A percentile compares a stretch with the other conserved stretches of the same genome.
phyloP scores from a whole-genome alignment of 2,329 filamentous ascomycete species.

The Pseudogymnoascus destructans region DNA sequence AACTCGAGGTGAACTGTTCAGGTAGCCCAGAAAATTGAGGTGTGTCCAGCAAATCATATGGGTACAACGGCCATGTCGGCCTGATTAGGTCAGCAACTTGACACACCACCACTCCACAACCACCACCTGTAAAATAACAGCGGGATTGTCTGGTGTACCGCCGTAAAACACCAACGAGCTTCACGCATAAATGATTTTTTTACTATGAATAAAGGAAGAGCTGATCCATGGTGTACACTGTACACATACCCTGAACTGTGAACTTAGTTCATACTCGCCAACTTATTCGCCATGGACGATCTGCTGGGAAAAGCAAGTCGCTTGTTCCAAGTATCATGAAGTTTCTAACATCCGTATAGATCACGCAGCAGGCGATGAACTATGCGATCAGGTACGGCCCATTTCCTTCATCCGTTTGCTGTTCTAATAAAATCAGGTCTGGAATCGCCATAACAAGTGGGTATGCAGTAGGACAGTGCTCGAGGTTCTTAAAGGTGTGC shows the following conservation, averaged over 20 bases:
- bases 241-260: background rate
- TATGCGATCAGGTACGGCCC: constrained; percentile 55
- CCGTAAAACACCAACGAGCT: constrained; percentile 7
- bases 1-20: constrained; percentile 2
- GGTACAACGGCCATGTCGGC: background rate
- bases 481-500: constrained; percentile 56
- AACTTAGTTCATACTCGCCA: background rate
- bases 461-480: constrained; percentile 74
- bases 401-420: background rate
- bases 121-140: background rate
- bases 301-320: constrained; percentile 43
- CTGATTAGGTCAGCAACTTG: constrained; percentile 1
- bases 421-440: constrained; percentile 34
- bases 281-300: constrained; percentile 24
- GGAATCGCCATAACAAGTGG: constrained; percentile 74
- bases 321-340: background rate
- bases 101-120: constrained; percentile 2
- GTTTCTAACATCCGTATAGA: constrained; percentile 27
- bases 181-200: background rate
- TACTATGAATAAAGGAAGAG: constrained; percentile 1
- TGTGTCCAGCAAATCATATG: constrained; percentile 6
- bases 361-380: constrained; percentile 54
- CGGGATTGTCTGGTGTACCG: constrained; percentile 4
- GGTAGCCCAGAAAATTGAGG: constrained; percentile 7
- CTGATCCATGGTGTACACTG: background rate